Base-by-base conservation (phyloP, 768 basidiomycete species). In the Nidularia pulvinata region DNA sequence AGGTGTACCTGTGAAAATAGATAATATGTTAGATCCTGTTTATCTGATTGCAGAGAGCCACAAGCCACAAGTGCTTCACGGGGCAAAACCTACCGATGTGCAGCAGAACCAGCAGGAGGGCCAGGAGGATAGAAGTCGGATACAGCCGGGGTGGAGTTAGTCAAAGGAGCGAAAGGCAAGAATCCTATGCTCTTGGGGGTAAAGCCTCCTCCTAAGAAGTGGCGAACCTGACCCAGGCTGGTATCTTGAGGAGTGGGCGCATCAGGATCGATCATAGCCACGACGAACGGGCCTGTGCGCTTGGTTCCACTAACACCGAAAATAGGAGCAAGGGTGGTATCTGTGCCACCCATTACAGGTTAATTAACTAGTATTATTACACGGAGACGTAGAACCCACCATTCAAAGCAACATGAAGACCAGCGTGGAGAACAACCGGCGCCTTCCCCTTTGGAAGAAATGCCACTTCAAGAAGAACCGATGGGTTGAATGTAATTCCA, bases 211-310 rank as follows among this genome's bases (percentile, higher is more conserved):
- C 74, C 76, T 1, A 81, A 61, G 66, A 79, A 79, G 58, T 82
- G 80, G 2, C 78, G 71, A 43, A 81, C 74, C 56, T 81, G 76
- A 1, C 77, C 68, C 3, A 35, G 49, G 5, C 66, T 76, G 10
- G 75, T 73, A 14, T 57, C 63, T 56, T 79, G 75, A 1, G 81
- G 80, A 14, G 79, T 79, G 6, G 79, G 79, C 7, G 75, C 79
- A 56, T 82, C 81, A 4, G 75, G 81, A 55, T 81, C 80, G 3
- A 81, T 74, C 7, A 69, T 58, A 0, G 74, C 73, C 9, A 82
- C 59, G 13, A 82, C 76, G 59, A 78, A 82, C 0, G 79, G 78
- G 0, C 77, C 79, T 9, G 34, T 56, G 13, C 63, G 62, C 14
- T 49, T 57, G 19, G 61, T 48, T 6, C 68, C 70, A 16, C 61